phyloP scores from a whole-genome alignment of 2,329 filamentous ascomycete species.

The Huntiella decipiens region DNA sequence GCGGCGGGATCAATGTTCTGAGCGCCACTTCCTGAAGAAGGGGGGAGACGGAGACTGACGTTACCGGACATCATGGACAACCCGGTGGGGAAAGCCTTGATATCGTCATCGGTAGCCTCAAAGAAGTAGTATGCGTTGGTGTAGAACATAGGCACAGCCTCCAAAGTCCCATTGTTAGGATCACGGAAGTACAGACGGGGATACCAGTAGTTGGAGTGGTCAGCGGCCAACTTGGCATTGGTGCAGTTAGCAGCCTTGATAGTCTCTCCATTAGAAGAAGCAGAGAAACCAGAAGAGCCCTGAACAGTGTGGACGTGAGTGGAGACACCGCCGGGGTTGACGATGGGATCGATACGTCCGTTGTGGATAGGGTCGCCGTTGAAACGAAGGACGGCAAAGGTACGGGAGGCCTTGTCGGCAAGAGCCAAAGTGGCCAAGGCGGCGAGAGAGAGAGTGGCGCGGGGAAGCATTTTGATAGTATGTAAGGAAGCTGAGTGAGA shows the following conservation, averaged over 20 bases:
- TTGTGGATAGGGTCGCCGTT: conserved; percentile 43
- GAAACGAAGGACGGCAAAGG: conserved; percentile 54
- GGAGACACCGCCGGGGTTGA: conserved; percentile 38
- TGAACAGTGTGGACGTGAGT: conserved; percentile 52
- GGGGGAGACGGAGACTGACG: conserved; percentile 35
- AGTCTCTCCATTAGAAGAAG: conserved; percentile 40
- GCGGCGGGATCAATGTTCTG: conserved; percentile 31
- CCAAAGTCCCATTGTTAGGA: conserved; percentile 40
- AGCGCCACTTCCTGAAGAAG: conserved; percentile 27
- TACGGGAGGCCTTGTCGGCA: conserved; percentile 25
- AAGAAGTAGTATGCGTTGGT: conserved; percentile 65
- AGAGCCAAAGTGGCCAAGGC: conserved; percentile 15
- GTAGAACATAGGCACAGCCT: conserved; percentile 49
- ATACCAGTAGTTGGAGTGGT: conserved; percentile 62
- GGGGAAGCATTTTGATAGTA: not conserved
- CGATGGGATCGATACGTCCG: conserved; percentile 48
- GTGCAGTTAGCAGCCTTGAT: conserved; percentile 47
- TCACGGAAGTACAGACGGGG: conserved; percentile 51
- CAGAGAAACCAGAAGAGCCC: conserved; percentile 49
- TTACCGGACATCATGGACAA: conserved; percentile 56
- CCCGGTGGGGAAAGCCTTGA: conserved; percentile 50
- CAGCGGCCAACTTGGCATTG: conserved; percentile 47
- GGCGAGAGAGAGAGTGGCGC: conserved; percentile 10
- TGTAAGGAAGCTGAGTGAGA: not conserved
- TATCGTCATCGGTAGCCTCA: conserved; percentile 42